Conservation (phyloP, 2,329 filamentous ascomycete genomes). For the Chrysoporthe austroafricana region DNA sequence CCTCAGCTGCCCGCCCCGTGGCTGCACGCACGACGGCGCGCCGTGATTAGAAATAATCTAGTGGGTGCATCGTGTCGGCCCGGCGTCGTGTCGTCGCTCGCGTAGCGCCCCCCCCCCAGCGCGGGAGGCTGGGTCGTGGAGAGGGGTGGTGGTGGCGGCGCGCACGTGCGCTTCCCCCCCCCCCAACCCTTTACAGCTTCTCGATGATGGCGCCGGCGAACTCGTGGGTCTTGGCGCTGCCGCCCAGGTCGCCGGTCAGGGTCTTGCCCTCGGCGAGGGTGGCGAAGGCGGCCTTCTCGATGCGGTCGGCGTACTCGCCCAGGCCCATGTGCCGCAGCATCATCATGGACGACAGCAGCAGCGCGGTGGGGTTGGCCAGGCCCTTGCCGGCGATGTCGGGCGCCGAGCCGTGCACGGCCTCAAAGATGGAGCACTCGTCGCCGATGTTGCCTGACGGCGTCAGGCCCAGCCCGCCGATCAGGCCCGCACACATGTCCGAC, state of each 20-base stretch:
- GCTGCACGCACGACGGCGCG: not conserved
- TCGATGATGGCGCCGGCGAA: constrained; percentile 90
- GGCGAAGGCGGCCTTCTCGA: constrained; percentile 94
- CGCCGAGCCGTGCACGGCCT: constrained; percentile 96
- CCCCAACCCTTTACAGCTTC: constrained; percentile 54
- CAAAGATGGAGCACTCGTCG: constrained; percentile 99
- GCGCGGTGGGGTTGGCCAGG: constrained; percentile 94
- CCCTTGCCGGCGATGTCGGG: constrained; percentile 96
- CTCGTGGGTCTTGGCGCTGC: constrained; percentile 93
- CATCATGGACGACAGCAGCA: constrained; percentile 97
- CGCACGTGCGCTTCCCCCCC: no score
- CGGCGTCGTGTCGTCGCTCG: not conserved
- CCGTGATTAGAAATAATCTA: not conserved
- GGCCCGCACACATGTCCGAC: constrained; percentile 98
- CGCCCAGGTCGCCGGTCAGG: constrained; percentile 93
- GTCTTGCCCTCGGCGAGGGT: constrained; percentile 95
- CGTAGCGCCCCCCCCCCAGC: no score
- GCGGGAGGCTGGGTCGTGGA: no score
- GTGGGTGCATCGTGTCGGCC: not conserved
- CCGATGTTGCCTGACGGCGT: constrained; percentile 98
- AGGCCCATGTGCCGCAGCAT: constrained; percentile 99
- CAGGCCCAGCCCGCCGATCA: constrained; percentile 95
- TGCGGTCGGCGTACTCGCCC: constrained; percentile 78
- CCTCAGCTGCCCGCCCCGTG: not conserved
- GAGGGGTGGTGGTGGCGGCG: no score